Evolutionary conservation across 2,329 filamentous ascomycete genomes (phyloP).

Genomic region (Pezizomycotina sp.): DNA sequence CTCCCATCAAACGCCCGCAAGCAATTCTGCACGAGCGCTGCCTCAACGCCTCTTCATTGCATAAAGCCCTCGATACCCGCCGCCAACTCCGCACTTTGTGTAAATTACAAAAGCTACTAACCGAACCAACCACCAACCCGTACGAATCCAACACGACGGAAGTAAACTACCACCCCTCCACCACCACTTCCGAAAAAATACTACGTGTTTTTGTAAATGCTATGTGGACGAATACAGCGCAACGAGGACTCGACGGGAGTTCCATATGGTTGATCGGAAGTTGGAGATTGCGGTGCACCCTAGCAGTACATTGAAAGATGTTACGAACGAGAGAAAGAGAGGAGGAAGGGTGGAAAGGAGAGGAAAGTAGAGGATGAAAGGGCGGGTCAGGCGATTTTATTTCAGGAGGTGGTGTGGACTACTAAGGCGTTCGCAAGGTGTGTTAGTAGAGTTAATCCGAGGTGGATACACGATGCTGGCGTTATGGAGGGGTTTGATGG

Average conservation of each 20-base stretch:
- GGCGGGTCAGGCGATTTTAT: slow-evolving; percentile 37
- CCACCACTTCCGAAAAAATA: slow-evolving; percentile 39
- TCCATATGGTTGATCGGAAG: slow-evolving; percentile 36
- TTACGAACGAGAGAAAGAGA: slow-evolving; percentile 11
- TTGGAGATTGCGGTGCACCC: slow-evolving; percentile 39
- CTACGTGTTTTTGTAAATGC: slow-evolving; percentile 47
- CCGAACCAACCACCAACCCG: slow-evolving; percentile 15
- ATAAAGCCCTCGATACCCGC: neutral
- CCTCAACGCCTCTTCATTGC: neutral
- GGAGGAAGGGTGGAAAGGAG: slow-evolving; percentile 9
- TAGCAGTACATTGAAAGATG: slow-evolving; percentile 35
- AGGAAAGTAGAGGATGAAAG: slow-evolving; percentile 26
- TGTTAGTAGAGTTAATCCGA: slow-evolving; percentile 36
- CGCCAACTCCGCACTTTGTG: neutral
- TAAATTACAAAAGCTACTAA: too few relatives aligned
- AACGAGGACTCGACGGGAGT: slow-evolving; percentile 43
- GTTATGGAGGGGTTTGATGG: slow-evolving; percentile 20
- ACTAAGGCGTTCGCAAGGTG: slow-evolving; percentile 37
- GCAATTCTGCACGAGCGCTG: slow-evolving; percentile 22
- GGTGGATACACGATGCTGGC: slow-evolving; percentile 37
- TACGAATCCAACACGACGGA: slow-evolving; percentile 19
- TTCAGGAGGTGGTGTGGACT: slow-evolving; percentile 40
- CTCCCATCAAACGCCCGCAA: slow-evolving; percentile 21
- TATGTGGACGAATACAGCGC: slow-evolving; percentile 44
- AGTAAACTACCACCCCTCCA: slow-evolving; percentile 28